Base-by-base conservation (phyloP, 352 stramenopile species). In the Pythium dissotocum region DNA sequence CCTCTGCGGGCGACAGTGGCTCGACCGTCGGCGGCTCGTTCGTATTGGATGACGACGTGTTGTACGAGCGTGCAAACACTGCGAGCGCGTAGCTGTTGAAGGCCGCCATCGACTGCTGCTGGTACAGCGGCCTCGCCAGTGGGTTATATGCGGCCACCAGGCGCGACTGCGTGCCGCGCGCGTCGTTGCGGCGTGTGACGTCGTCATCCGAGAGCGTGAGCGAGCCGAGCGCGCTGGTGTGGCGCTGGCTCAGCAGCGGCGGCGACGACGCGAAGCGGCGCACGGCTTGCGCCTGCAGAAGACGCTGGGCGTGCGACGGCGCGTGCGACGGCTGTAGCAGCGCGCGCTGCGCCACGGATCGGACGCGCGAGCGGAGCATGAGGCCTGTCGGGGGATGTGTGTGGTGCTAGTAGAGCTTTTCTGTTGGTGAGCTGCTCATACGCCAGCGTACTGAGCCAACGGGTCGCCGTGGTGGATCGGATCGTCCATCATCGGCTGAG, bases 11-110 rank as follows among this genome's bases (percentile, higher is more conserved):
- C 13, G 77, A 57, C 38, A 61, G 44, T 4, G 76, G 61, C 16
- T 72, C 53, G 48, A 77, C 77, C 1, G 65, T 72, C 24, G 59
- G 36, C 33, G 78, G 84, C 40, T 70, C 68, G 36, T 73, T 73
- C 9, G 61, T 30, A 57, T 75, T 75, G 16, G 61, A 63, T 14
- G 68, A 74, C 14, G 85, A 64, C 21, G 78, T 78, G 10, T 77
- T 77, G 67, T 87, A 90, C 52, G 70, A 67, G 52, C 83, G 83
- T 53, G 67, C 64, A 44, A 72, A 75, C 48, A 71, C 71, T 3
- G 67, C 69, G 51, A 77, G 63, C 54, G 61, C 65, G 53, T 68
- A 69, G 49, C 51, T 65, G 62, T 76, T 64, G 56, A 64, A 65
- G 36, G 53, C 59, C 16, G 61, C 63, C 63, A 66, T 52, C 56